A percentile compares a stretch with the other conserved stretches of the same genome.
phyloP scores from a whole-genome alignment of 495 filamentous ascomycete species.

The Talaromyces nanjingensis region DNA sequence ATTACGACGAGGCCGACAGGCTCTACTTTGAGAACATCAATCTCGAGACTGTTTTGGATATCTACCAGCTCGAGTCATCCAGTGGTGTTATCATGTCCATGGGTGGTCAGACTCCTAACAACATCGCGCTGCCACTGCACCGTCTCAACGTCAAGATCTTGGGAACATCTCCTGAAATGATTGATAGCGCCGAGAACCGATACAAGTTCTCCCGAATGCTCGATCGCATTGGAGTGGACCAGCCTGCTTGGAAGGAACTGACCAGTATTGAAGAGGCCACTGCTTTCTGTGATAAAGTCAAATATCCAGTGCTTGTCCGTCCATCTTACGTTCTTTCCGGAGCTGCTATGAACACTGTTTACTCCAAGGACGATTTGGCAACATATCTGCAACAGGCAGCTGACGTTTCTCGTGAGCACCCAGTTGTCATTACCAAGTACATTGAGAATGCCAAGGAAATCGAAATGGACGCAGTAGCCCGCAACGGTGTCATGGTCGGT shows the following conservation, averaged over 20 bases:
- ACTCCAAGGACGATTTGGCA: conserved; percentile 81
- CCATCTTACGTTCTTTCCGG: conserved; percentile 97
- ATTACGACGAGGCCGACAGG: conserved; percentile 93
- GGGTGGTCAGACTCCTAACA: conserved; percentile 98
- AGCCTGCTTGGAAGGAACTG: conserved; percentile 95
- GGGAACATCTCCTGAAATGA: conserved; percentile 97
- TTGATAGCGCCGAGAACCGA: conserved; percentile 93
- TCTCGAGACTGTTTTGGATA: conserved; percentile 88
- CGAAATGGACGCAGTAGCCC: conserved; percentile 92
- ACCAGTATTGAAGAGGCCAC: conserved; percentile 84
- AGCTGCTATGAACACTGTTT: conserved; percentile 99
- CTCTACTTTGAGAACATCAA: conserved; percentile 98
- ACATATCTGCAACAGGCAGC: conserved; percentile 85
- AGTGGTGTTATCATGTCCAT: conserved; percentile 94
- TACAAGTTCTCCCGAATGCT: conserved; percentile 99
- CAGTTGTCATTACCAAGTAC: conserved; percentile 98
- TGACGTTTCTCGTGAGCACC: conserved; percentile 91
- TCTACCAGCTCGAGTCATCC: conserved; percentile 84
- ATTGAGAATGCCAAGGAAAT: conserved; percentile 98
- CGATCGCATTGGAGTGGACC: conserved; percentile 89
- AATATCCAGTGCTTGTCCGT: conserved; percentile 89
- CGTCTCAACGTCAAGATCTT: conserved; percentile 86
- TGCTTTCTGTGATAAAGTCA: conserved; percentile 78
- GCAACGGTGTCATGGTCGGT: conserved; percentile 76
- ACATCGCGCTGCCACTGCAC: conserved; percentile 86